Evolutionary conservation across 2,329 filamentous ascomycete genomes (phyloP).

Genomic region (Trichoderma simmonsii): DNA sequence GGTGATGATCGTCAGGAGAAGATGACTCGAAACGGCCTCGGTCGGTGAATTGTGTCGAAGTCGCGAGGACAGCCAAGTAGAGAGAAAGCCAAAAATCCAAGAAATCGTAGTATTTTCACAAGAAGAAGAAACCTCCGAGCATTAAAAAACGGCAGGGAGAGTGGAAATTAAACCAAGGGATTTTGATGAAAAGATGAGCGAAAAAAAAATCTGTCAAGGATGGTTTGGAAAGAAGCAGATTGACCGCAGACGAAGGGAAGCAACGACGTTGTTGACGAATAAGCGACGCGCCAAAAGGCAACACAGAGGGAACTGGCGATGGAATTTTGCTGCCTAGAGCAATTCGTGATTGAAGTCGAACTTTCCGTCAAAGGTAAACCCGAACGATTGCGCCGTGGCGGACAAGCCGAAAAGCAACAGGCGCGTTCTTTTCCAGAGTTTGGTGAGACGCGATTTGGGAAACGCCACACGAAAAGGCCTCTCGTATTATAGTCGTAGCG

Average conservation of each 20-base stretch:
- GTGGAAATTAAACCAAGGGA: slow-evolving; percentile 10
- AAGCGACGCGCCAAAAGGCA: slow-evolving; percentile 1
- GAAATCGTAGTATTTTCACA: slow-evolving; percentile 21
- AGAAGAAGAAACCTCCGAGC: slow-evolving; percentile 18
- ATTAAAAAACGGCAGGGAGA: background rate
- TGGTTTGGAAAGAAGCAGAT: background rate
- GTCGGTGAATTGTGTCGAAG: background rate
- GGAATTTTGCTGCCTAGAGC: background rate
- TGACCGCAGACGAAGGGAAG: slow-evolving; percentile 11
- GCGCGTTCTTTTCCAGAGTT: background rate
- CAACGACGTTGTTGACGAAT: slow-evolving; percentile 3
- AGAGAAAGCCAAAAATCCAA: slow-evolving; percentile 20
- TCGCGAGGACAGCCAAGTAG: slow-evolving; percentile 17
- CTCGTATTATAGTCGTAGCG: background rate
- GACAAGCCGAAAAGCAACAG: background rate
- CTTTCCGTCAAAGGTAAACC: slow-evolving; percentile 1
- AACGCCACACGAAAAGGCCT: background rate
- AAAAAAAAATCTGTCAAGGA: background rate
- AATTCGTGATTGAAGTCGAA: background rate
- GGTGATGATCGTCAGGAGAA: background rate
- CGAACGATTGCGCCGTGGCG: background rate
- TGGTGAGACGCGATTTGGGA: background rate
- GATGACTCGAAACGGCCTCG: background rate
- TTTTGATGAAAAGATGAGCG: background rate
- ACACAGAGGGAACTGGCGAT: background rate